Evolutionary conservation across 2,329 filamentous ascomycete species (phyloP).

Genomic region (Myriosclerotinia scirpicola): DNA sequence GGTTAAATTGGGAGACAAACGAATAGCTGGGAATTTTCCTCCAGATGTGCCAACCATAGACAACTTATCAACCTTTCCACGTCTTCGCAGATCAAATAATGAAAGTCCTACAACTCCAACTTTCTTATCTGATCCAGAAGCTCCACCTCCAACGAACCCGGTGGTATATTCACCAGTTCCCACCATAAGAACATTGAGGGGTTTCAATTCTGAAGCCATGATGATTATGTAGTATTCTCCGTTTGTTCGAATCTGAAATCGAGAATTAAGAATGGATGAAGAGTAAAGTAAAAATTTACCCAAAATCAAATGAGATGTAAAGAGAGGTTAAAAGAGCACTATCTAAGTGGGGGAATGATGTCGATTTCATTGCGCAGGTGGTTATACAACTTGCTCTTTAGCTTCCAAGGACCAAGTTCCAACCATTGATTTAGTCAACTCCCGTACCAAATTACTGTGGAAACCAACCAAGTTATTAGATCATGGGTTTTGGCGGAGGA

Average conservation of each 20-base stretch:
- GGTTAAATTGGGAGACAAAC: conserved; percentile 49
- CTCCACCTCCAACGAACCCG: conserved; percentile 81
- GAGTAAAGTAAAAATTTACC: not conserved
- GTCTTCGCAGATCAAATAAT: conserved; percentile 81
- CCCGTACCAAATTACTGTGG: not conserved
- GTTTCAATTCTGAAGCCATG: conserved; percentile 26
- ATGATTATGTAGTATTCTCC: not conserved
- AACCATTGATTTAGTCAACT: not conserved
- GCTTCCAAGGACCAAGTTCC: too few relatives aligned
- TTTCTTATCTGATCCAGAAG: conserved; percentile 90
- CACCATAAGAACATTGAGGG: conserved; percentile 41
- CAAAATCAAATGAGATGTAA: conserved; percentile 13
- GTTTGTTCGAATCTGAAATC: conserved; percentile 11
- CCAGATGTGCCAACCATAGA: conserved; percentile 90
- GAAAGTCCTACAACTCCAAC: conserved; percentile 90
- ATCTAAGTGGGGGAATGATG: conserved; percentile 14
- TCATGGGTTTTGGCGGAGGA: conserved; percentile 25
- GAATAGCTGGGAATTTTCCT: conserved; percentile 86
- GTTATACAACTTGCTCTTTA: conserved; percentile 4
- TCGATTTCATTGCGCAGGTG: not conserved
- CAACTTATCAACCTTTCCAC: conserved; percentile 83
- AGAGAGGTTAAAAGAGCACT: not conserved
- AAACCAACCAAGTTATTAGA: conserved; percentile 4
- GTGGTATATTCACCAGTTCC: conserved; percentile 97
- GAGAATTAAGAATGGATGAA: not conserved